These are phyloP conservation scores for Catunica adiposa DNA, from an alignment of 2,329 filamentous ascomycete genomes.

Conservation along the genomic window DNA sequence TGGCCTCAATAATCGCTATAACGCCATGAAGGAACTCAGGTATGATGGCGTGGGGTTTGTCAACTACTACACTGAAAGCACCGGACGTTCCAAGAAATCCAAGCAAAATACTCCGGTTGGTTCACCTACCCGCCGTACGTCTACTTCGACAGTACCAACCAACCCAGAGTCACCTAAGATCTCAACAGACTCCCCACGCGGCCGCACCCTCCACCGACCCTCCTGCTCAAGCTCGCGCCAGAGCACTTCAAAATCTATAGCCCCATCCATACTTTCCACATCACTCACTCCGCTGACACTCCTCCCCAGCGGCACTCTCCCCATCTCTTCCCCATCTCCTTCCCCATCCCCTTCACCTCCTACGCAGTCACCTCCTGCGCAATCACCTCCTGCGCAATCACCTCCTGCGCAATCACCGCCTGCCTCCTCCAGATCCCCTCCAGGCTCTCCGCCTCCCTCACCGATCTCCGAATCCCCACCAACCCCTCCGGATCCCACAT, in stretches of 20 bases:
- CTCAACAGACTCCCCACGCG: not conserved
- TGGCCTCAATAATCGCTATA: constrained; percentile 54
- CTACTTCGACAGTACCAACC: not conserved
- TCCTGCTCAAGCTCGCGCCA: no score
- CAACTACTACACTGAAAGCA: constrained; percentile 83
- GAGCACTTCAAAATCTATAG: not conserved
- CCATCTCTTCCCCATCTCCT: not conserved
- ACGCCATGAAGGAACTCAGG: constrained; percentile 52
- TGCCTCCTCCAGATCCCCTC: constrained; percentile 12
- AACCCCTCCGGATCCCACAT: constrained; percentile 31
- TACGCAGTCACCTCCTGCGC: no score
- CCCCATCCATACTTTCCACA: not conserved
- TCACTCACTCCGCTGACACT: not conserved
- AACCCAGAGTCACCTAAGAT: not conserved
- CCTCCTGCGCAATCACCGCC: not conserved
- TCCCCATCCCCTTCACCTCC: constrained; percentile 1
- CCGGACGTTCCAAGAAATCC: constrained; percentile 40
- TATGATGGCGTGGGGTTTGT: constrained; percentile 61
- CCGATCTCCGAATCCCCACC: constrained; percentile 33
- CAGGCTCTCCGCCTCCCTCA: constrained; percentile 20
- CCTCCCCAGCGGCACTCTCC: not conserved
- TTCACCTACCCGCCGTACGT: no score
- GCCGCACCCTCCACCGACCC: not conserved
- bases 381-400: no score
- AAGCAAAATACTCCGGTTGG: not conserved